Evolutionary conservation across 2,329 filamentous ascomycete genomes (phyloP).

Genomic region (Lasiodiplodia sp.): DNA sequence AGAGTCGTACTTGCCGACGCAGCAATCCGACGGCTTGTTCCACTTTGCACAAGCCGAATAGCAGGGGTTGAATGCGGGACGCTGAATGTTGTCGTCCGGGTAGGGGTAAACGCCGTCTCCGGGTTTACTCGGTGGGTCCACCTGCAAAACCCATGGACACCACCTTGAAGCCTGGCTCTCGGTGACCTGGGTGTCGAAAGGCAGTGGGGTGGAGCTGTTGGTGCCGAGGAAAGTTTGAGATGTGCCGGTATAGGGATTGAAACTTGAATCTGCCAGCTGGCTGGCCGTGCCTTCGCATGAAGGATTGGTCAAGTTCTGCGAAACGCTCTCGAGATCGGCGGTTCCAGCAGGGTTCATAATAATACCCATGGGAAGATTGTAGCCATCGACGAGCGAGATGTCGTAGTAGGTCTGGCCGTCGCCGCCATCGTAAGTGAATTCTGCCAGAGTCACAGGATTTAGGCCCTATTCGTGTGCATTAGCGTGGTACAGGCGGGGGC

Average conservation of each 20-base stretch:
- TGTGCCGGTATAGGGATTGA: constrained; percentile 58
- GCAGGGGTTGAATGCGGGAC: constrained; percentile 79
- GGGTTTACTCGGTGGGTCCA: constrained; percentile 71
- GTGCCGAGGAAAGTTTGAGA: constrained; percentile 63
- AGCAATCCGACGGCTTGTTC: constrained; percentile 74
- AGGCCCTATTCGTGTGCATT: constrained; percentile 63
- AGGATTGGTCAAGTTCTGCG: constrained; percentile 78
- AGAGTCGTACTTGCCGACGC: constrained; percentile 72
- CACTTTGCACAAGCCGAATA: constrained; percentile 77
- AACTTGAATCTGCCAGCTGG: constrained; percentile 57
- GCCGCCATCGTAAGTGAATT: constrained; percentile 78
- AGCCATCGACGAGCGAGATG: constrained; percentile 84
- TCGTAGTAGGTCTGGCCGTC: constrained; percentile 79
- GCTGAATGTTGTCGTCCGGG: constrained; percentile 75
- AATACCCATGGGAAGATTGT: constrained; percentile 76
- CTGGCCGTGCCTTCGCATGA: constrained; percentile 77
- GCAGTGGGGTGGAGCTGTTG: constrained; percentile 71
- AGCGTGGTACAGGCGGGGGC: neutral
- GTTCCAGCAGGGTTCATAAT: constrained; percentile 62
- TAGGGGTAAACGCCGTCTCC: constrained; percentile 82
- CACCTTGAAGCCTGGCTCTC: constrained; percentile 67
- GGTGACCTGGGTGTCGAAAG: constrained; percentile 68
- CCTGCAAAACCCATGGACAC: constrained; percentile 83
- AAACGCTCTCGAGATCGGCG: constrained; percentile 66
- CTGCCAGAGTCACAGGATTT: constrained; percentile 77